Conservation (phyloP, 345 rosid species). For the Eucalyptus melliodora region DNA sequence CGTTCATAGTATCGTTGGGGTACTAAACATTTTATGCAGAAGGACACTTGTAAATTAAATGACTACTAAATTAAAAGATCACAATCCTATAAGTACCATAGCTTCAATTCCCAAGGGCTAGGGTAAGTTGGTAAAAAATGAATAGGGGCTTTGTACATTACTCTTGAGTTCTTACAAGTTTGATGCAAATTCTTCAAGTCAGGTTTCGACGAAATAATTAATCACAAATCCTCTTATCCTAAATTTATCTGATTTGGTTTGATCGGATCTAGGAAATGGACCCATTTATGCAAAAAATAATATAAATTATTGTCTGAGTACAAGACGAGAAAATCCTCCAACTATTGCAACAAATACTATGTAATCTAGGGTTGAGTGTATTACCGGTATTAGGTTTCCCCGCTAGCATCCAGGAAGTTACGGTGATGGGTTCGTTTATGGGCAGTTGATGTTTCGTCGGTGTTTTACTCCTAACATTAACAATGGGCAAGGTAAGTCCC, state of each 20-base stretch:
- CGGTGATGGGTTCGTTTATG: background rate
- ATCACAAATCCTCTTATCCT: background rate
- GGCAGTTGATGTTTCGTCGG: rapidly evolving
- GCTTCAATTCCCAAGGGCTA: background rate
- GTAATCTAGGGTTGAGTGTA: background rate
- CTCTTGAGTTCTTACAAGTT: background rate
- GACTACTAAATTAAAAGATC: background rate
- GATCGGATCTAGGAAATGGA: background rate
- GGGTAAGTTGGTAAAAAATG: background rate
- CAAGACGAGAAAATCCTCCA: background rate
- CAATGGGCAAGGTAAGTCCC: background rate
- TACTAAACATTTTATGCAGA: background rate
- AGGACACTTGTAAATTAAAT: background rate
- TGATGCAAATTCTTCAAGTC: background rate
- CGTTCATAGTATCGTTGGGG: background rate
- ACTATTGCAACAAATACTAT: background rate
- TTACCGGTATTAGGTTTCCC: background rate
- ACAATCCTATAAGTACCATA: background rate
- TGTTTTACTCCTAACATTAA: background rate
- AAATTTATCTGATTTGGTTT: background rate
- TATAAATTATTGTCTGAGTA: background rate
- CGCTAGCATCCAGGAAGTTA: background rate
- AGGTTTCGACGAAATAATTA: background rate
- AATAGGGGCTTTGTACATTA: background rate
- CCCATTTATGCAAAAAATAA: background rate